Base-by-base conservation (phyloP, 139 green algal species). In the Closterium sp. region DNA sequence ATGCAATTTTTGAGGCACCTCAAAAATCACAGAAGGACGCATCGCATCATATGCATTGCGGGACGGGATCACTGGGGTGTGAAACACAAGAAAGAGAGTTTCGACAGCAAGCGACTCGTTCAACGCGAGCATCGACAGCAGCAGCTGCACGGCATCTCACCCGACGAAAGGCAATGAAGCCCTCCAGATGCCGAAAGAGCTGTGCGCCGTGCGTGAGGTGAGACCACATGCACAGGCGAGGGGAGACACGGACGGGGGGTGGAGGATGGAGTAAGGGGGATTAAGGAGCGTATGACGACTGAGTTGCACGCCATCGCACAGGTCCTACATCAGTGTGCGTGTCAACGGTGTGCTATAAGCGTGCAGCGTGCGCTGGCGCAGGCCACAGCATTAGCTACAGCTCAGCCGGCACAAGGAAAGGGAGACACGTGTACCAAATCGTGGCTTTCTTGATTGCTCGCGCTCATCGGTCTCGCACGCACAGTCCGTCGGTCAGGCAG, bases 131-230 rank as follows among this genome's bases (percentile, higher is more conserved):
- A 50, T 50, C 38, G 32, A 38, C 3, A 50, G 38, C 38, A 50
- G 38, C 38, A 50, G 38, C 31, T 24, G 24, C 29, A 62, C 17
- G 70, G 45, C 31, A 30, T n/a, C 70, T 92, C 42, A 92, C 90
- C 89, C 88, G 24, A 22, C 91, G 91, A 31, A 93, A 85, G 0
- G 91, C 91, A 34, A 93, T 32, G 27, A 93, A 93, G 31, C 91
- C 91, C 19, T 91, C 87, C 29, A 93, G 62, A 42, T 93, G 38
- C 0, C 89, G 28, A 22, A 93, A 93, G 10, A 93, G 70, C 88
- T 91, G 89, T 50, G 38, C 38, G 9, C 9, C 17, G 17, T 28
- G 29, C 3, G 31, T 24, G 86, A 22, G 88, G 4, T 13, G 6
- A 84, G 4, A 31, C 1, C 38, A 89, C 30, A 21, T 17, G 34